A percentile compares a stretch with the other conserved stretches of the same genome.
Evolutionary conservation across 352 stramenopile species (phyloP).

Genomic region (Phytophthora europaea): DNA sequence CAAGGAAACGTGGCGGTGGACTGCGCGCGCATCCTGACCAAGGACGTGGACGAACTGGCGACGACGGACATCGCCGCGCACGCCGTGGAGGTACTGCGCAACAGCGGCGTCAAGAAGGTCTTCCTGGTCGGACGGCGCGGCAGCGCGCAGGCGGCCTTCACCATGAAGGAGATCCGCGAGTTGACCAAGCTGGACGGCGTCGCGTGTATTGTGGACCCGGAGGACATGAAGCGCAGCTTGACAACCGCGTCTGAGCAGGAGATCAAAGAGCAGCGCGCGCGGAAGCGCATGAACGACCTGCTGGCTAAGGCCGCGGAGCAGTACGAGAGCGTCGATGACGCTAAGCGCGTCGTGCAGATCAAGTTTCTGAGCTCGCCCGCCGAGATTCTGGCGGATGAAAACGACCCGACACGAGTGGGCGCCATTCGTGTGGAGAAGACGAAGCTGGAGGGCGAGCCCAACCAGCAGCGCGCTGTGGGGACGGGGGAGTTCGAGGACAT

Average conservation of each 20-base stretch:
- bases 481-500: conserved; percentile 92
- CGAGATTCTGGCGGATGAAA: conserved; percentile 67
- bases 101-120: conserved; percentile 86
- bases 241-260: conserved; percentile 90
- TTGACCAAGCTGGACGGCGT: conserved; percentile 87
- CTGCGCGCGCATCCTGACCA: conserved; percentile 96
- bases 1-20: conserved; percentile 99
- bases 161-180: conserved; percentile 97
- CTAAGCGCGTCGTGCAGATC: conserved; percentile 76
- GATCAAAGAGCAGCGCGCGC: conserved; percentile 82
- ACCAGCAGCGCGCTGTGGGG: conserved; percentile 83
- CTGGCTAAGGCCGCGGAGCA: conserved; percentile 67
- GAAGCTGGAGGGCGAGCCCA: conserved; percentile 85
- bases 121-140: conserved; percentile 94
- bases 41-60: conserved; percentile 89
- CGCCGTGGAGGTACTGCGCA: conserved; percentile 87
- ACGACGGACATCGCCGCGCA: conserved; percentile 94
- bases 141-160: conserved; percentile 97
- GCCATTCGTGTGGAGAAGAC: conserved; percentile 91
- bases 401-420: conserved; percentile 61
- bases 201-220: conserved; percentile 86
- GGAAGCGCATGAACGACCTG: conserved; percentile 90
- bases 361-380: conserved; percentile 94
- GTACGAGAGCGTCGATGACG: conserved; percentile 31
- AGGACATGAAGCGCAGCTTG: conserved; percentile 90